Evolutionary conservation across 192 early-diverging fungal genomes (phyloP).

Genomic region (Coemansia sp.): DNA sequence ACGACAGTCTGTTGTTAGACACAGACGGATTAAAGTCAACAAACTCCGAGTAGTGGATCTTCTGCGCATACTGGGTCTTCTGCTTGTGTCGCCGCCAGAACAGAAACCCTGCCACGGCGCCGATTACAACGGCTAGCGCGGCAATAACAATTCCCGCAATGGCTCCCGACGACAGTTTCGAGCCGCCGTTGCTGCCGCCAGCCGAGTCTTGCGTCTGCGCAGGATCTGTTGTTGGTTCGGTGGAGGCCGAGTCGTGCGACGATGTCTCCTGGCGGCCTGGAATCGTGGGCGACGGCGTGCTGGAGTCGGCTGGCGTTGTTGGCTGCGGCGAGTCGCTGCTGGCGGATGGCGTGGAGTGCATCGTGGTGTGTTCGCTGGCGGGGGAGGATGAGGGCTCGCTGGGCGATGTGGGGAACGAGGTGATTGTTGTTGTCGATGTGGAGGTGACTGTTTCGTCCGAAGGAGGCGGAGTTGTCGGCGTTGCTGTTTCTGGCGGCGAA

Average conservation of each 20-base stretch:
- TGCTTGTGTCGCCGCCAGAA: conserved; percentile 51
- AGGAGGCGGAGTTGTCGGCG: background rate
- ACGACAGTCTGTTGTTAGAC: background rate
- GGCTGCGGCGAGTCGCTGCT: background rate
- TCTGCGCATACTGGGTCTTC: conserved; percentile 36
- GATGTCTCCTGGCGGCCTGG: no score
- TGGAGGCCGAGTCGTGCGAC: background rate
- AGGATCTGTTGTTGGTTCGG: background rate
- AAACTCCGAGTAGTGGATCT: conserved; percentile 46
- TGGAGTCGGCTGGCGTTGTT: background rate
- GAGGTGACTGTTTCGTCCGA: conserved; percentile 7
- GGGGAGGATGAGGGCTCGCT: background rate
- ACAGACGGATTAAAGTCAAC: conserved; percentile 44
- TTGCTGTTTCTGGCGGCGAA: background rate
- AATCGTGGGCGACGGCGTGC: no score
- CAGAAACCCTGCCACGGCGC: conserved; percentile 18
- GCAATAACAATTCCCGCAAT: conserved; percentile 46
- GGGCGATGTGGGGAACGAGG: background rate
- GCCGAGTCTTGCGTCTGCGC: background rate
- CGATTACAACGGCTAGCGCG: conserved; percentile 18
- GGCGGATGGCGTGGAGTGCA: background rate
- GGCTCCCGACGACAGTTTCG: conserved; percentile 24
- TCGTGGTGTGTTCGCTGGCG: background rate
- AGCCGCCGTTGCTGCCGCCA: background rate
- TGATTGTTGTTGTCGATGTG: conserved; percentile 1